Conservation (phyloP, 257 asterid genomes). For the Vinca minor region DNA sequence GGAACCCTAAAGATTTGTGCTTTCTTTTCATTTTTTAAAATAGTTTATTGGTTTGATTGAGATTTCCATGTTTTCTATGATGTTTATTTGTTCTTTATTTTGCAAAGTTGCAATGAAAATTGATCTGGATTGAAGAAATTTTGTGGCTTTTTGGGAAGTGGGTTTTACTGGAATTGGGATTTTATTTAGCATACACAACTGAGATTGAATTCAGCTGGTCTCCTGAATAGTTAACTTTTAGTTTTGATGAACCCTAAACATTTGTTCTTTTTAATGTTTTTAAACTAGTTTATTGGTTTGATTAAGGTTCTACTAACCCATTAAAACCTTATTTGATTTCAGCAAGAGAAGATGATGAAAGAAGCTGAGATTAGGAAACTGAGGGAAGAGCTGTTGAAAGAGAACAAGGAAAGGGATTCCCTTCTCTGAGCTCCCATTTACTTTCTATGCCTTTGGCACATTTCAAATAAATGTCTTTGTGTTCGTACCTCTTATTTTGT, state of each 20-base stretch:
- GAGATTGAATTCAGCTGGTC: no score
- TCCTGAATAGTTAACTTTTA: no score
- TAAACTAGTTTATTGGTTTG: no score
- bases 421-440: constrained; percentile 34
- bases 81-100: no score
- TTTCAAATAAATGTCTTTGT: no score
- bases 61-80: neutral
- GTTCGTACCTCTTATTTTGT: no score
- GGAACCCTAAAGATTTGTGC: constrained; percentile 6
- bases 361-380: constrained; percentile 55
- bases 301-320: no score
- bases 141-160: neutral
- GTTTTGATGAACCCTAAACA: neutral
- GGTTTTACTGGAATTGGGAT: neutral
- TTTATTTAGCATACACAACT: no score
- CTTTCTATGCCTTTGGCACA: neutral
- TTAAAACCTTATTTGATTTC: constrained; percentile 12
- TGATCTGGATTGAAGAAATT: neutral
- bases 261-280: neutral
- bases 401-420: constrained; percentile 43
- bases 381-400: constrained; percentile 45
- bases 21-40: neutral
- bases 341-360: constrained; percentile 60
- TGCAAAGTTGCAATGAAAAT: no score
- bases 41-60: neutral